Evolutionary conservation across 306 rosid species (phyloP).

Genomic region (Acacia confusa): DNA sequence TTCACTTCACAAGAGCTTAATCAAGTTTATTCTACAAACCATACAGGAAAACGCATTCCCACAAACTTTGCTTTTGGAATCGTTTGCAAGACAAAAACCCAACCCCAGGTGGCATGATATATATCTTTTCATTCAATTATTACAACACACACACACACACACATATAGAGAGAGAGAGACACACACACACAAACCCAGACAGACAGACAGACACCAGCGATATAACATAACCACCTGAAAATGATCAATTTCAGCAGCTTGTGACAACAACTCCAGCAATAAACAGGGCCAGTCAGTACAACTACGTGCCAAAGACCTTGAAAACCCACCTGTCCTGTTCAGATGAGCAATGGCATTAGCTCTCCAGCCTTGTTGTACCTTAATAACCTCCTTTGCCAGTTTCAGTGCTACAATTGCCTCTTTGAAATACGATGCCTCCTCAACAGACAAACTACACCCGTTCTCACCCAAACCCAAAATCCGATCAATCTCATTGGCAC

Average conservation of each 20-base stretch:
- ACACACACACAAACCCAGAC: too few relatives aligned
- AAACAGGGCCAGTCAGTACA: constrained; percentile 93
- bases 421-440: constrained; percentile 72
- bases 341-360: constrained; percentile 69
- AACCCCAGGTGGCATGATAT: background rate
- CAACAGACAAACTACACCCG: constrained; percentile 49
- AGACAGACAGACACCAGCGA: background rate
- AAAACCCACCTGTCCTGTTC: constrained; percentile 57
- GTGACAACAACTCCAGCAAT: constrained; percentile 80
- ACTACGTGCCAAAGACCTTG: constrained; percentile 72
- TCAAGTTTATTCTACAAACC: background rate
- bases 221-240: constrained; percentile 63
- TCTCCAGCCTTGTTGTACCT: constrained; percentile 68
- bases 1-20: background rate
- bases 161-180: background rate
- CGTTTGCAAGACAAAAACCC: background rate
- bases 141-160: background rate
- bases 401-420: constrained; percentile 72
- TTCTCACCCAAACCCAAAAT: constrained; percentile 50
- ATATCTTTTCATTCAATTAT: background rate
- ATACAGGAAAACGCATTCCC: background rate
- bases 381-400: constrained; percentile 76
- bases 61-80: background rate
- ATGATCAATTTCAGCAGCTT: constrained; percentile 86
- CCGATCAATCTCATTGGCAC: constrained; percentile 56